Conservation (phyloP, 345 rosid genomes). For the Leavenworthia alabamica region DNA sequence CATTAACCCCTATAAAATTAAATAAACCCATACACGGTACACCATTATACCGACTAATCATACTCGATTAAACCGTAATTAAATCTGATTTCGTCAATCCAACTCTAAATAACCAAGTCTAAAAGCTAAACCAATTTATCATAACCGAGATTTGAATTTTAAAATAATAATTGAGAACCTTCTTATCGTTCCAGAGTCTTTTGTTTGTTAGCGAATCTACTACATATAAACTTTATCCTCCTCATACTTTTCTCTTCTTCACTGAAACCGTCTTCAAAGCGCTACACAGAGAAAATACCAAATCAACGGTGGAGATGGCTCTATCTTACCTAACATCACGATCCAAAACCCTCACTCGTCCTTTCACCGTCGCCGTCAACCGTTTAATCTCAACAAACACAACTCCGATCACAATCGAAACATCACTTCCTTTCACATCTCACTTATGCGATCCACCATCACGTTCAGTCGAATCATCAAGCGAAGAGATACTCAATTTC, state of each 20-base stretch:
- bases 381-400: slow-evolving; percentile 69
- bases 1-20: no score
- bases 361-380: slow-evolving; percentile 38
- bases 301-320: slow-evolving; percentile 43
- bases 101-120: no score
- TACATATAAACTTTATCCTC: neutral
- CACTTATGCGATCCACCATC: slow-evolving; percentile 84
- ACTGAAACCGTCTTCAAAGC: neutral
- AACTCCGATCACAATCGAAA: slow-evolving; percentile 69
- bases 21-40: no score
- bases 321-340: slow-evolving; percentile 44
- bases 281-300: neutral
- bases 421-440: slow-evolving; percentile 76
- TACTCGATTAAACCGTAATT: no score
- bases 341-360: slow-evolving; percentile 32
- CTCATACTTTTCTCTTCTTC: neutral
- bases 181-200: neutral
- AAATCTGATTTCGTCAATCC: no score
- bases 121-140: no score
- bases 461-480: slow-evolving; percentile 63
- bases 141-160: neutral
- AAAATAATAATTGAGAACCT: neutral
- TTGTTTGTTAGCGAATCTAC: neutral
- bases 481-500: slow-evolving; percentile 64
- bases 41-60: no score